Conservation (phyloP, 2,329 filamentous ascomycete species). For the Rutstroemia sp. region DNA sequence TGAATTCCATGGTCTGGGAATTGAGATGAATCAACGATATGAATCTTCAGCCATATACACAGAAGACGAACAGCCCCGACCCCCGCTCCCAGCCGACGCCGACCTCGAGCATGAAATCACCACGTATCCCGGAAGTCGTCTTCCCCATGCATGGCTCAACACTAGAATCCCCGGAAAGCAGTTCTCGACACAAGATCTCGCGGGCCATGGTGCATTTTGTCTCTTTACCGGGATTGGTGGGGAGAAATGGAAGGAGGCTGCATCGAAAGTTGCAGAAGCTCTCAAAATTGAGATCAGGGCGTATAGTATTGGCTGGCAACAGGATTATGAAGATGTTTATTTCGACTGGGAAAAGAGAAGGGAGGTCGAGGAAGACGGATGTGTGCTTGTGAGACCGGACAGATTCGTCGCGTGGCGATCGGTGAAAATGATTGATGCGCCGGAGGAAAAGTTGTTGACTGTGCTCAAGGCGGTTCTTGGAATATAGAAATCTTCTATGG, state of each 20-base stretch:
- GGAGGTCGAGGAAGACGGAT: slow-evolving; percentile 9
- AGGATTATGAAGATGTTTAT: slow-evolving; percentile 8
- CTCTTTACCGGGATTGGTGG: slow-evolving; percentile 17
- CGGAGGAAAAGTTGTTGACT: neutral
- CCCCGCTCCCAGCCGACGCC: slow-evolving; percentile 13
- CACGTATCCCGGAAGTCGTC: slow-evolving; percentile 23
- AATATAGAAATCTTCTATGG: too few relatives aligned
- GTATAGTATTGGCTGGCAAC: neutral
- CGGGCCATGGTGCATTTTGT: slow-evolving; percentile 6
- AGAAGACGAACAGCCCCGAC: slow-evolving; percentile 15
- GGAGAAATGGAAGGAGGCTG: slow-evolving; percentile 10
- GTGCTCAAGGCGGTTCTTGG: too few relatives aligned
- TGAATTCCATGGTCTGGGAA: slow-evolving; percentile 20
- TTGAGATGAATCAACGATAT: slow-evolving; percentile 24
- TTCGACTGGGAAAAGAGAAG: slow-evolving; percentile 8
- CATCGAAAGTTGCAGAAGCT: neutral
- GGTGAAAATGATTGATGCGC: neutral
- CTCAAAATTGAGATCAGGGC: slow-evolving; percentile 4
- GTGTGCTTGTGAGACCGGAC: slow-evolving; percentile 16
- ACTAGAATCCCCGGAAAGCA: slow-evolving; percentile 4
- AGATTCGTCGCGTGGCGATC: slow-evolving; percentile 14
- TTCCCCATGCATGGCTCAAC: slow-evolving; percentile 25
- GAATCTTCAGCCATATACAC: slow-evolving; percentile 12
- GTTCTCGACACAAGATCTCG: slow-evolving; percentile 23
- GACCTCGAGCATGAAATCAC: slow-evolving; percentile 18